A percentile compares a stretch with the other conserved stretches of the same genome.
Conservation (phyloP, 108 stramenopile species). For the Discostella pseudostelligera region DNA sequence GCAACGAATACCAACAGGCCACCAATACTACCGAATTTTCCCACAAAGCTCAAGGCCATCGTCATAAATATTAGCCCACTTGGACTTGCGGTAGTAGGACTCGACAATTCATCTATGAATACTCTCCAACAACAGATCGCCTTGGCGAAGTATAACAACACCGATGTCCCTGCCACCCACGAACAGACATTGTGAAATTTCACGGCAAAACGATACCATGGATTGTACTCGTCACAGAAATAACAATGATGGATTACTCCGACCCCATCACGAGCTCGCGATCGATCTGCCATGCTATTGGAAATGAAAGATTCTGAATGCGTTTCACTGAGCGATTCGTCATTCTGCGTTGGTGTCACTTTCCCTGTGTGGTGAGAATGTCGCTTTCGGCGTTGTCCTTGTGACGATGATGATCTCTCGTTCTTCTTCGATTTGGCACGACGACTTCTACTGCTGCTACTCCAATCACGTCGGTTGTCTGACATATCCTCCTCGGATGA, state of each 20-base stretch:
- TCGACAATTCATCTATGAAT: conserved; percentile 75
- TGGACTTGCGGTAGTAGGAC: conserved; percentile 75
- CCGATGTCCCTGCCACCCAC: conserved; percentile 50
- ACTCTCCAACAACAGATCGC: conserved; percentile 51
- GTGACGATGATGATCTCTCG: neutral
- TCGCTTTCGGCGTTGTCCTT: neutral
- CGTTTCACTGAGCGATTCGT: conserved; percentile 19
- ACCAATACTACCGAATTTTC: conserved; percentile 56
- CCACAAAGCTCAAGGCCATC: conserved; percentile 66
- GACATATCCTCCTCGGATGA: conserved; percentile 27
- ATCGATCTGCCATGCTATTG: conserved; percentile 14
- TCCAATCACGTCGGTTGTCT: neutral
- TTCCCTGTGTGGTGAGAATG: conserved; percentile 6
- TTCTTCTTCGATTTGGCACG: conserved; percentile 10
- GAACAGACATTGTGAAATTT: conserved; percentile 64
- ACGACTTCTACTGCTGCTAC: conserved; percentile 2
- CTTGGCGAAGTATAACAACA: conserved; percentile 55
- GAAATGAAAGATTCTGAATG: conserved; percentile 26
- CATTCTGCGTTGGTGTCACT: conserved; percentile 2
- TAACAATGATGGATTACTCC: conserved; percentile 23
- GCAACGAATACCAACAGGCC: conserved; percentile 60
- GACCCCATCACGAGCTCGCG: neutral
- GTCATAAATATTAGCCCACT: conserved; percentile 79
- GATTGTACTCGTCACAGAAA: conserved; percentile 42
- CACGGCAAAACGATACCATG: conserved; percentile 39